phyloP scores from a whole-genome alignment of 2,329 filamentous ascomycete genomes.

The Akanthomyces lecanii region DNA sequence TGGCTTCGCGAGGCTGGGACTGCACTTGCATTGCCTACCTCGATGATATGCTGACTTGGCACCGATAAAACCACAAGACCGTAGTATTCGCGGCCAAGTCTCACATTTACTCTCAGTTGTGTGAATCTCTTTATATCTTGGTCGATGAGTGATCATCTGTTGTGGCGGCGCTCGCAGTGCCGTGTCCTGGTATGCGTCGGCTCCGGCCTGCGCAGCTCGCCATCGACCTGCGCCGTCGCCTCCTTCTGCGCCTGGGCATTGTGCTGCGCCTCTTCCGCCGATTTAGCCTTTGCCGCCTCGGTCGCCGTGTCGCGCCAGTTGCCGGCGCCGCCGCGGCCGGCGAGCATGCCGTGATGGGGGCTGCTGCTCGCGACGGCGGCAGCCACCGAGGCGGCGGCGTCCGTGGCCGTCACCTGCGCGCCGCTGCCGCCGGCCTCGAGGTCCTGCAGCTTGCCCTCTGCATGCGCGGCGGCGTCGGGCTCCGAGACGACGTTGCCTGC shows the following conservation, averaged over 20 bases:
- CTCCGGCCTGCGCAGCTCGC: slow-evolving; percentile 24
- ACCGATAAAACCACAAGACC: no score
- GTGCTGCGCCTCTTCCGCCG: slow-evolving; percentile 12
- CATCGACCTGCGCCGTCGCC: slow-evolving; percentile 33
- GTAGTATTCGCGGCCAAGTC: no score
- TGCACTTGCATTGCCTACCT: no score
- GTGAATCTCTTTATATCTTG: no score
- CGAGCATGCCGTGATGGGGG: slow-evolving; percentile 22
- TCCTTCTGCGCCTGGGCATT: slow-evolving; percentile 25
- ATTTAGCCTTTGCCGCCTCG: background rate
- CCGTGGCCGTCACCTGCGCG: slow-evolving; percentile 26
- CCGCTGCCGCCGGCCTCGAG: slow-evolving; percentile 18
- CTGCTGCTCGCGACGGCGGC: slow-evolving; percentile 14
- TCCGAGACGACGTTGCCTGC: slow-evolving; percentile 48
- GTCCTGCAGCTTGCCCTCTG: slow-evolving; percentile 18
- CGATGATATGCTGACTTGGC: no score
- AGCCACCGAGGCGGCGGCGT: slow-evolving; percentile 18
- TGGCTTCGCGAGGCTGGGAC: no score
- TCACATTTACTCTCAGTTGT: no score
- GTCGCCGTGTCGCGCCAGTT: slow-evolving; percentile 37
- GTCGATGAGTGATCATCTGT: background rate
- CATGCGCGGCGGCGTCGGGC: slow-evolving; percentile 22
- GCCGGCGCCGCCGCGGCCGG: slow-evolving; percentile 50
- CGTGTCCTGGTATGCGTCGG: slow-evolving; percentile 1
- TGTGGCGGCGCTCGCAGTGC: background rate